Percentiles rank a stretch among this genome's conserved stretches.
These are phyloP conservation scores for Phellopilus nigrolimitatus DNA, from an alignment of 1,284 basidiomycete genomes.

Conservation along the genomic window DNA sequence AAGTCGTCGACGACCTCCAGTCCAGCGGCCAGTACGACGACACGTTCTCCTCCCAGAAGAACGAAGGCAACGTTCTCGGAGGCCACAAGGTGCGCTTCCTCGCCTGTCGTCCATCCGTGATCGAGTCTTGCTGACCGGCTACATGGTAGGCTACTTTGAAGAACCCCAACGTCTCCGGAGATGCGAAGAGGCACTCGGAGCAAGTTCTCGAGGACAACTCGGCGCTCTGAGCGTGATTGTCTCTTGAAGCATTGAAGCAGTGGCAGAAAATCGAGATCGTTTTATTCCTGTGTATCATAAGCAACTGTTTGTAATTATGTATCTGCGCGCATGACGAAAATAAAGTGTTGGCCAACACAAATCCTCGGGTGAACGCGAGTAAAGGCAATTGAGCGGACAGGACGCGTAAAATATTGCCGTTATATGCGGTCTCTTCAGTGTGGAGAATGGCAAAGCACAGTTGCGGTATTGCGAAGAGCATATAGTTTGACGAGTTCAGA, in stretches of 20 bases:
- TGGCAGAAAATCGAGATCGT: neutral
- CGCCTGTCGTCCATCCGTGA: neutral
- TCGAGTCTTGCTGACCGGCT: neutral
- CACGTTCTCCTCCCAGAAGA: slow-evolving; percentile 8
- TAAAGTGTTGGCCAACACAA: too few species aligned
- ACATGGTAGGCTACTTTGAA: slow-evolving; percentile 15
- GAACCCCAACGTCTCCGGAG: slow-evolving; percentile 29
- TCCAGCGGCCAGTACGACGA: neutral
- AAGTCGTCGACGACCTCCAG: slow-evolving; percentile 39
- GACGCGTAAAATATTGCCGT: too few species aligned
- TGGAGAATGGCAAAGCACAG: too few species aligned
- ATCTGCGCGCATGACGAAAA: too few species aligned
- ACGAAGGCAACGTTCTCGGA: slow-evolving; percentile 26
- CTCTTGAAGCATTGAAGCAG: neutral
- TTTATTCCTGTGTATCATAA: neutral
- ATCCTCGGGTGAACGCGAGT: too few species aligned
- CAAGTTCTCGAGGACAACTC: slow-evolving; percentile 23
- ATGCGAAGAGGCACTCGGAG: slow-evolving; percentile 27
- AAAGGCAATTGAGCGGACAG: too few species aligned
- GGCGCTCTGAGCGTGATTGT: neutral
- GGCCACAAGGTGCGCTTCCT: slow-evolving; percentile 18
- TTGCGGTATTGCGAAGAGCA: too few species aligned
- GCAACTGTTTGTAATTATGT: too few species aligned
- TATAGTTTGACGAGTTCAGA: too few species aligned
- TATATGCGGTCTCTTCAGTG: too few species aligned